These are phyloP conservation scores for Schizochytrium sp. DNA, from an alignment of 108 stramenopile species.

Conservation along the genomic window DNA sequence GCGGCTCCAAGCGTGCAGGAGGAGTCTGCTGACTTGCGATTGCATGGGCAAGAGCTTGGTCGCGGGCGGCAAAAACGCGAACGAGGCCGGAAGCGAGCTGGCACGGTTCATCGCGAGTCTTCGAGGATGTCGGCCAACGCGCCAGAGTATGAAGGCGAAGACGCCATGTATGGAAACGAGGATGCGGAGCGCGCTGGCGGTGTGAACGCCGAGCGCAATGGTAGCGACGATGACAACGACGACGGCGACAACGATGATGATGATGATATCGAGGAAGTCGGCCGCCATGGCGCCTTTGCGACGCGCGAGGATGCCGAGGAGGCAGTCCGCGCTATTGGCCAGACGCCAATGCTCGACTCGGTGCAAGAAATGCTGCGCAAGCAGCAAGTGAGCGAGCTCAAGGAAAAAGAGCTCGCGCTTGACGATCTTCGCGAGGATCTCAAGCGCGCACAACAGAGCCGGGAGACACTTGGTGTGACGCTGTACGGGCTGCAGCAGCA, in stretches of 20 bases:
- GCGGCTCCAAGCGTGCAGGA: no score
- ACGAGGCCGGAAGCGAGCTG: no score
- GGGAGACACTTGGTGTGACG: slow-evolving; percentile 63
- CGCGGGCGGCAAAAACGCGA: no score
- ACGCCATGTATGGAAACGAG: no score
- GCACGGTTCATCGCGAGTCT: no score
- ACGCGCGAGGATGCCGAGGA: not conserved
- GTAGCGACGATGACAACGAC: not conserved
- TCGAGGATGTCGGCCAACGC: no score
- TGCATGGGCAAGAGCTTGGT: no score
- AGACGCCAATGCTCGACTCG: slow-evolving; percentile 62
- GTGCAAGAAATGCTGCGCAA: slow-evolving; percentile 57
- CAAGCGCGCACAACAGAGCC: slow-evolving; percentile 14
- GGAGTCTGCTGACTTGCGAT: no score
- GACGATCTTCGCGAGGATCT: slow-evolving; percentile 46
- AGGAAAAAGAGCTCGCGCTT: slow-evolving; percentile 52
- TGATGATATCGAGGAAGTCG: not conserved
- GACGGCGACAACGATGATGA: not conserved
- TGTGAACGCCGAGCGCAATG: not conserved
- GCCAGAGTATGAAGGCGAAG: no score
- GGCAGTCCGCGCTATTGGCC: slow-evolving; percentile 13
- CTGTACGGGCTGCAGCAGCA: slow-evolving; percentile 72
- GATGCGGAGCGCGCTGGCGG: no score
- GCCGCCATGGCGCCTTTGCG: not conserved
- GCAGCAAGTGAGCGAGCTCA: slow-evolving; percentile 54